Evolutionary conservation across 139 green algal genomes (phyloP), one percentile per base, ranked within the genome.

Genomic region (Ulvella scutata): DNA sequence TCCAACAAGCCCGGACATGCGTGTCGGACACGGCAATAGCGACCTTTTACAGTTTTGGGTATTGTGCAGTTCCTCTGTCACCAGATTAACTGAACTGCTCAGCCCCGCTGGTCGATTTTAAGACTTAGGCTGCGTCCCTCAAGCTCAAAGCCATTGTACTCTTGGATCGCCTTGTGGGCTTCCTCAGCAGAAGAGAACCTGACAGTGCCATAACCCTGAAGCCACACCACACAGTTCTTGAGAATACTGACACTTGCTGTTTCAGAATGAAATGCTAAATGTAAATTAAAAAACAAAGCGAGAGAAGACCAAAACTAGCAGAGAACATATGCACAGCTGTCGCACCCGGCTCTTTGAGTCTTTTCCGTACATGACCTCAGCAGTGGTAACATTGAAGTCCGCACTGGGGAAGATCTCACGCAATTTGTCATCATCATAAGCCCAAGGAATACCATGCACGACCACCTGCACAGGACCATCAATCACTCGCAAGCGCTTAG

Each of bases 371-470:
- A 90, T 84, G 4, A 97, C 84, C 36, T 95, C 89, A 3, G 90
- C 89, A 9, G 79, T 75, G 75, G 85, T 87, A 37, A 94, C 83
- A 43, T 83, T 77, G 28, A 82, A 89, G 73, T 83, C 79, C 36
- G 80, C 75, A 62, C 90, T 81, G 3, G 79, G 77, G 76, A 96
- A 92, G 75, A 94, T 82, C 23, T 88, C 84, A 80, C 87, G 87
- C 21, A 97, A 84, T 77, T 96, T 87, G 43, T 88, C 75, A 79
- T 84, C 87, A 17, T 82, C 93, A 82, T 90, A 96, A 43, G 79
- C 81, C 89, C 90, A 97, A 38, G 92, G 90, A 37, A 97, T 88
- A 80, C 93, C 91, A 73, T 96, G 90, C 29, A 97, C 90, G 72
- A 96, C 90, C 26, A 97, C 79, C 90, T 97, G 82, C 37, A 62